Evolutionary conservation across 2,329 filamentous ascomycete genomes (phyloP).

Genomic region (Arachnomyces sp.): DNA sequence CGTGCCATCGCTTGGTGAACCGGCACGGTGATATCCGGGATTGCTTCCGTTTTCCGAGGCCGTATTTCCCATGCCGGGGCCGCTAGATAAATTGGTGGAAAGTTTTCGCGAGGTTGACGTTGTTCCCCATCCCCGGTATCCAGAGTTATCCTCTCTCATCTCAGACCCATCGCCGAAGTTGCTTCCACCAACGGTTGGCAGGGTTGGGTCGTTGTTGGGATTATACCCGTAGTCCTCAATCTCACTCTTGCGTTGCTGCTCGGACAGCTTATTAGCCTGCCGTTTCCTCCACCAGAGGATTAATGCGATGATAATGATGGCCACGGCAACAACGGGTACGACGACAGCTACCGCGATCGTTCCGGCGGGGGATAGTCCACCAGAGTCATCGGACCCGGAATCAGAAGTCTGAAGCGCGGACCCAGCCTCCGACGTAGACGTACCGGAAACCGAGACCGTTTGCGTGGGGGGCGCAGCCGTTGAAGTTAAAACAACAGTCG

Average conservation of each 20-base stretch:
- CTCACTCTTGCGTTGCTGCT: conserved; percentile 87
- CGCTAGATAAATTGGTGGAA: conserved; percentile 81
- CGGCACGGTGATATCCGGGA: conserved; percentile 43
- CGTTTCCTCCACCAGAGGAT: conserved; percentile 84
- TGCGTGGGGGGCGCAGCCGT: conserved; percentile 16
- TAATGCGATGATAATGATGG: conserved; percentile 65
- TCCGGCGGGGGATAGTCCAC: conserved; percentile 44
- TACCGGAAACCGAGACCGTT: conserved; percentile 11
- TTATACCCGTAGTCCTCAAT: conserved; percentile 97
- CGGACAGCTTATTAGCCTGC: conserved; percentile 74
- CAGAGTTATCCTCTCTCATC: conserved; percentile 71
- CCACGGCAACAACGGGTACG: conserved; percentile 83
- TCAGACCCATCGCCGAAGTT: conserved; percentile 52
- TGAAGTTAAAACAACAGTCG: conserved; percentile 19
- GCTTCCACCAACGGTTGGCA: conserved; percentile 50
- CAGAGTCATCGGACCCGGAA: conserved; percentile 17
- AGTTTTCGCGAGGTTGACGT: conserved; percentile 71
- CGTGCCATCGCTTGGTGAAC: conserved; percentile 59
- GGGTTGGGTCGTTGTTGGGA: conserved; percentile 86
- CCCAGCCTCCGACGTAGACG: conserved; percentile 19
- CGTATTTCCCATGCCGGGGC: conserved; percentile 49
- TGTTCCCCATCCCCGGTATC: conserved; percentile 93
- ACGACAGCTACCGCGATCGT: conserved; percentile 90
- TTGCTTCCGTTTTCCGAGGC: conserved; percentile 65
- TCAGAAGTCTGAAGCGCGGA: conserved; percentile 20